Evolutionary conservation across 2,329 filamentous ascomycete species (phyloP), one percentile per base, ranked within the genome.

Genomic region (Torrubiellomyces zombiae): DNA sequence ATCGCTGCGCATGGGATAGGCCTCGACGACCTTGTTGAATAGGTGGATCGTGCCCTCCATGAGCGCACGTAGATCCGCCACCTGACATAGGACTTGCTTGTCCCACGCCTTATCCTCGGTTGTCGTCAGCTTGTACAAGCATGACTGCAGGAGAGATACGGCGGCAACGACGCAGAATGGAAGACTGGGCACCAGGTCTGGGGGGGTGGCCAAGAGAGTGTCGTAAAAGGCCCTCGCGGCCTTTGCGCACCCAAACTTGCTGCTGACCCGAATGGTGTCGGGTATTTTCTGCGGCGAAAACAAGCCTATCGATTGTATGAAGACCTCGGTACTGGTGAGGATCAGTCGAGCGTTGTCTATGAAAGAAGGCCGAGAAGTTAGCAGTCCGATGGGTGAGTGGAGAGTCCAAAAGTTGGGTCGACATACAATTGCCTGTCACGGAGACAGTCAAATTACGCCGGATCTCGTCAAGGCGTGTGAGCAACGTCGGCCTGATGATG

Each of bases 101-200:
- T 59, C 53, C 55, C 54, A 59, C 5, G 40, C 47, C 2, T 50
- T 48, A 22, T 51, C 47, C 6, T 57, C 51, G 4, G 48, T 39
- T 1, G 44, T 49, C 3, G 49, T 49, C 13, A 59, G 47, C 6
- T 45, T 41, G 33, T 55, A 56, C 6, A 58, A 36, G 3, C 44
- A 37, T 6, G 53, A 36, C 13, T 56, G 40, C 22, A 45, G 42
- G 9, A 53, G 50, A 3, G 46, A 45, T 5, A 55, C 32, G 21
- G 48, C 42, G 6, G 47, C 38, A 19, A 48, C 49, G 9, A 48
- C 30, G 5, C 38, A 31, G 19, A 56, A 47, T 0, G 54, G 44
- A 7, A 49, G 28, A 4, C 42, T 45, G 4, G 44, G 36, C 9
- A 51, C 37, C 6, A 45, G 36, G 6, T 33, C 26, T 0, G 42